Conservation (phyloP, 192 early-diverging fungal species). For the Linnemannia elongata region DNA sequence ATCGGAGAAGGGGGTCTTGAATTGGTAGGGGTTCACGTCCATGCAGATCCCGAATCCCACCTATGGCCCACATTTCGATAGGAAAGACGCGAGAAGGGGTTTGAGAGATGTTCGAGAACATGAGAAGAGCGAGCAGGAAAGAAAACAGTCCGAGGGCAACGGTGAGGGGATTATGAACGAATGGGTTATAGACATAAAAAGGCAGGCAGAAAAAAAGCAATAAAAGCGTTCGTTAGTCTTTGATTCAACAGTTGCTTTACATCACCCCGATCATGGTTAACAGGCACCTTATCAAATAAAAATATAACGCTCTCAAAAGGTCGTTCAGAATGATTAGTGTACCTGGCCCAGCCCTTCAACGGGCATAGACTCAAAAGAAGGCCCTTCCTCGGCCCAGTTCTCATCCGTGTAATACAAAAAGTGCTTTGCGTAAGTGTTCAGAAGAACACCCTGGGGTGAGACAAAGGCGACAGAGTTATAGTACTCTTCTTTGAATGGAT, state of each 20-base stretch:
- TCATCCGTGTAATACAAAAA: conserved; percentile 82
- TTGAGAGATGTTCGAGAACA: background rate
- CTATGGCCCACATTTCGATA: conserved; percentile 30
- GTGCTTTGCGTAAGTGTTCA: conserved; percentile 77
- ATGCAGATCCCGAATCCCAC: conserved; percentile 88
- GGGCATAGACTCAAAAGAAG: conserved; percentile 67
- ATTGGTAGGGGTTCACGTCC: conserved; percentile 86
- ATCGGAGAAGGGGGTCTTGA: conserved; percentile 70
- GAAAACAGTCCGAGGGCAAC: no score
- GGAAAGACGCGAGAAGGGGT: background rate
- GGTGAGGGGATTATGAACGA: no score
- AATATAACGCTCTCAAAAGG: no score
- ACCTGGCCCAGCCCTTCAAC: conserved; percentile 72
- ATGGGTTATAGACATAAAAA: no score
- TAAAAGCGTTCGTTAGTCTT: no score
- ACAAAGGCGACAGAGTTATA: conserved; percentile 78
- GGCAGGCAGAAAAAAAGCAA: no score
- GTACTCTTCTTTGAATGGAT: conserved; percentile 44
- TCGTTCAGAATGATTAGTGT: background rate
- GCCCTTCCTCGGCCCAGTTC: conserved; percentile 80
- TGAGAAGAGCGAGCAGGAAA: no score
- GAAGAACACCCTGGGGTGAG: conserved; percentile 58
- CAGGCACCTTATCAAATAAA: no score
- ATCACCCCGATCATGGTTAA: no score
- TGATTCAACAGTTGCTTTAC: no score